Evolutionary conservation across 371 early-diverging fungal species (phyloP).

Genomic region (Cladochytrium tenue): DNA sequence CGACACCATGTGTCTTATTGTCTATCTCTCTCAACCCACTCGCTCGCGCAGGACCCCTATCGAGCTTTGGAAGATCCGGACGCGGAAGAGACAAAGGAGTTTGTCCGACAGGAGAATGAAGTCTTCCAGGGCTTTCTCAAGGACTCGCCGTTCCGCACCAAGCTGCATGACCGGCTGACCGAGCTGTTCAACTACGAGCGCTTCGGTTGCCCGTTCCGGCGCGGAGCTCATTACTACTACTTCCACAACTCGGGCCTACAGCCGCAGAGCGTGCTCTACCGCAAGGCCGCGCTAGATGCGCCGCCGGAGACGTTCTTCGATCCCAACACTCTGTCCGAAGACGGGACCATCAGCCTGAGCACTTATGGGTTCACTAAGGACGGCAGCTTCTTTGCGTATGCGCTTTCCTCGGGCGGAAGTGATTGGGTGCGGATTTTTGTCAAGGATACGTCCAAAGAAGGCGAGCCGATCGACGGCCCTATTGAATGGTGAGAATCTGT

Average conservation of each 20-base stretch:
- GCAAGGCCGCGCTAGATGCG: conserved; percentile 22
- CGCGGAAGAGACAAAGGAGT: conserved; percentile 35
- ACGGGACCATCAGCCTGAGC: conserved; percentile 47
- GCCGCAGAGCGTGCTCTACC: conserved; percentile 54
- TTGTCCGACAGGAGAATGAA: conserved; percentile 40
- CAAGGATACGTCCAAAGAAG: conserved; percentile 14
- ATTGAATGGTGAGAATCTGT: too few relatives aligned
- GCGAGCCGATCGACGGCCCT: conserved; percentile 9
- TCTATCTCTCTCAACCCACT: too few relatives aligned
- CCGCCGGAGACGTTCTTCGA: conserved; percentile 39
- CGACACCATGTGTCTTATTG: too few relatives aligned
- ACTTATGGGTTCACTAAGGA: conserved; percentile 51
- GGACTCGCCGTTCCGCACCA: conserved; percentile 1
- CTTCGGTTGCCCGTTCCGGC: conserved; percentile 55
- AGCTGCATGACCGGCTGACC: conserved; percentile 32
- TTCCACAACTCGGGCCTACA: conserved; percentile 69
- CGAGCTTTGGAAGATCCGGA: conserved; percentile 49
- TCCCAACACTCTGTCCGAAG: conserved; percentile 56
- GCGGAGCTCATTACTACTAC: conserved; percentile 63
- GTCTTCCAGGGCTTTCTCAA: conserved; percentile 28
- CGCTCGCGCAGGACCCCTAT: conserved; percentile 38
- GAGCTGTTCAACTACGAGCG: conserved; percentile 39
- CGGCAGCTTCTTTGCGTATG: conserved; percentile 54
- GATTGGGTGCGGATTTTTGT: conserved; percentile 69
- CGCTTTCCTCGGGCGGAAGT: conserved; percentile 37